phyloP scores from a whole-genome alignment of 768 basidiomycete genomes.

The Lanmaoa rubissima region DNA sequence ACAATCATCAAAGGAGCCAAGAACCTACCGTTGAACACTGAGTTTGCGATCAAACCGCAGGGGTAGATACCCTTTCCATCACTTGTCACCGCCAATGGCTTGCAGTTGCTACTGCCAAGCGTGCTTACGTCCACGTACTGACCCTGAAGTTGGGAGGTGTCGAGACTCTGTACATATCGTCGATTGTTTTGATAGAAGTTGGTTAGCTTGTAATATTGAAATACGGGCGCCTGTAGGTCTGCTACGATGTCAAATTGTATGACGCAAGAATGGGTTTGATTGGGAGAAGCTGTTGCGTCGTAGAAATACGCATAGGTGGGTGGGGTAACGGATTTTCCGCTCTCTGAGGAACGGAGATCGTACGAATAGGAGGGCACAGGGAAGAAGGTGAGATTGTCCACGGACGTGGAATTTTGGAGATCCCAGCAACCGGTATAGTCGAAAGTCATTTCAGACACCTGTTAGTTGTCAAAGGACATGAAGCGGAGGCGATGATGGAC shows the following conservation, averaged over 20 bases:
- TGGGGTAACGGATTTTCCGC: slow-evolving; percentile 41
- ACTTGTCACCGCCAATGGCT: slow-evolving; percentile 64
- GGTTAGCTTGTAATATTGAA: slow-evolving; percentile 95
- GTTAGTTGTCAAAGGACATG: slow-evolving; percentile 11
- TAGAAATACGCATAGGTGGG: slow-evolving; percentile 79
- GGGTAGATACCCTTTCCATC: slow-evolving; percentile 75
- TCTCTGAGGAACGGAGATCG: slow-evolving; percentile 58
- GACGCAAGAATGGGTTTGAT: slow-evolving; percentile 59
- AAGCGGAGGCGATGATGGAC: background rate
- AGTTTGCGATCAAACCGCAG: slow-evolving; percentile 97
- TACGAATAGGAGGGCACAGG: slow-evolving; percentile 66
- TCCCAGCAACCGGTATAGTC: slow-evolving; percentile 94
- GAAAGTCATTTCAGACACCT: slow-evolving; percentile 91
- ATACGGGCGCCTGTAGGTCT: slow-evolving; percentile 68
- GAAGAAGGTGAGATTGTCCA: slow-evolving; percentile 39
- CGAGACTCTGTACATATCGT: slow-evolving; percentile 90
- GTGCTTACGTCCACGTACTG: slow-evolving; percentile 45
- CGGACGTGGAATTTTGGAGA: slow-evolving; percentile 37
- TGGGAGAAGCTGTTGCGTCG: slow-evolving; percentile 43
- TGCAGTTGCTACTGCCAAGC: slow-evolving; percentile 79
- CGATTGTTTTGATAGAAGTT: slow-evolving; percentile 99
- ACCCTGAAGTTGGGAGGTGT: slow-evolving; percentile 84
- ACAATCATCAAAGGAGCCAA: background rate
- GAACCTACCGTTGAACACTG: slow-evolving; percentile 83
- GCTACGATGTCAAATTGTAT: slow-evolving; percentile 83